Base-by-base conservation (phyloP, 345 rosid genomes). In the Jatropha curcas region DNA sequence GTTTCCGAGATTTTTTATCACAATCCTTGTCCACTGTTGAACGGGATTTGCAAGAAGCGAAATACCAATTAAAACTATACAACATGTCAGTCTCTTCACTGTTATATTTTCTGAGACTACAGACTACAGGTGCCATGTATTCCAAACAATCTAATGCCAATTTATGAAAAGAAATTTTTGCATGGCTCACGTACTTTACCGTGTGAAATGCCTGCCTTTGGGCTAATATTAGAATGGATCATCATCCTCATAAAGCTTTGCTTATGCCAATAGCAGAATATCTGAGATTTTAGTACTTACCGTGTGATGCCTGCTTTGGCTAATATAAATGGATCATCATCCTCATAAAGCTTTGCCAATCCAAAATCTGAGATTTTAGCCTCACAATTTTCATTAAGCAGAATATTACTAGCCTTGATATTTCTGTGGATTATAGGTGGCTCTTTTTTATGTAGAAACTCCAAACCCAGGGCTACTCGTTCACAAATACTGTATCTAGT, bases 211-310 rank as follows among this genome's bases (percentile, higher is more conserved):
- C 33, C 52, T 43, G 53, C 71, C 19, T 35, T 28, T n/a, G n/a
- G 14, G 67, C 35, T 12, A 35, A 14, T 3, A 14, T 25, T n/a
- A n/a, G 24, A 30, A 30, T n/a, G 67, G 72, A 51, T 66, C 53
- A 48, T 77, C 68, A 30, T 71, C 76, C 0, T 65, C 65, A 55
- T 70, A 70, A 35, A 71, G 39, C 61, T 51, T 71, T 50, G 74
- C 74, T 65, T 41, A 22, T 43, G 65, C 74, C n/a, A n/a, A n/a
- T n/a, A n/a, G n/a, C n/a, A n/a, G n/a, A 24, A 76, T 52, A 33
- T 76, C 79, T 1, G 74, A 37, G 5, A 75, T 22, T 64, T 75
- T 75, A 28, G 70, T n/a, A 74, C 74, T 33, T 63, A 70, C 71
- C 30, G 19, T 17, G 71, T 43, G 12, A 31, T 66, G 22, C 33